Conservation (phyloP, 306 rosid genomes). For the Glycine latifolia region DNA sequence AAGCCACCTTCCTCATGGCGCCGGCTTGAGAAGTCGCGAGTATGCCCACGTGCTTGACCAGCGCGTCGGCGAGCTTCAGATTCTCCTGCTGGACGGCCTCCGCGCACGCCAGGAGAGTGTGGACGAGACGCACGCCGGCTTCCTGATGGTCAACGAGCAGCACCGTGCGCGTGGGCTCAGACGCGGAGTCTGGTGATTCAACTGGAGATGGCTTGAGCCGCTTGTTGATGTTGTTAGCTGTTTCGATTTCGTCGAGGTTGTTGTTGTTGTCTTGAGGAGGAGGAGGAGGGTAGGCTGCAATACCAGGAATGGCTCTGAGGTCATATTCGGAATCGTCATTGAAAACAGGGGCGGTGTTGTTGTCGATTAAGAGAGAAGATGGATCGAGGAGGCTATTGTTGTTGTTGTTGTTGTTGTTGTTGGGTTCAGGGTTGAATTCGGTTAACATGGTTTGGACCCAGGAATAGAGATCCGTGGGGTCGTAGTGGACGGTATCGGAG, state of each 20-base stretch:
- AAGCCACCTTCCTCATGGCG: slow-evolving; percentile 82
- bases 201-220: slow-evolving; percentile 50
- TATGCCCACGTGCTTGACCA: slow-evolving; percentile 62
- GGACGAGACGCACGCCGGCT: slow-evolving; percentile 82
- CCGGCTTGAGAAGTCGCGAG: slow-evolving; percentile 77
- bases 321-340: slow-evolving; percentile 81
- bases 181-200: slow-evolving; percentile 28
- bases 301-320: slow-evolving; percentile 81
- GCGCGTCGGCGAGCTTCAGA: slow-evolving; percentile 66
- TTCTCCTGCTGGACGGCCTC: slow-evolving; percentile 76
- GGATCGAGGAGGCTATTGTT: slow-evolving; percentile 6
- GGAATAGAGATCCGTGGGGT: slow-evolving; percentile 80
- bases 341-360: slow-evolving; percentile 42
- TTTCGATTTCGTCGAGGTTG: neutral
- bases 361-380: slow-evolving; percentile 15
- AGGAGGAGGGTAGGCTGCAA: slow-evolving; percentile 69
- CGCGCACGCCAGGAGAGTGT: slow-evolving; percentile 83
- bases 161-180: slow-evolving; percentile 64
- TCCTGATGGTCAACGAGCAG: slow-evolving; percentile 77
- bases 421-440: slow-evolving; percentile 57
- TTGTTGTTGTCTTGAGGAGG: slow-evolving; percentile 9
- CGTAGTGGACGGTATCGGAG: slow-evolving; percentile 73
- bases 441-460: slow-evolving; percentile 87
- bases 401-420: neutral
- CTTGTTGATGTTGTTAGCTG: slow-evolving; percentile 46